Conservation (phyloP, 768 basidiomycete genomes). For the Suillus subalutaceus region DNA sequence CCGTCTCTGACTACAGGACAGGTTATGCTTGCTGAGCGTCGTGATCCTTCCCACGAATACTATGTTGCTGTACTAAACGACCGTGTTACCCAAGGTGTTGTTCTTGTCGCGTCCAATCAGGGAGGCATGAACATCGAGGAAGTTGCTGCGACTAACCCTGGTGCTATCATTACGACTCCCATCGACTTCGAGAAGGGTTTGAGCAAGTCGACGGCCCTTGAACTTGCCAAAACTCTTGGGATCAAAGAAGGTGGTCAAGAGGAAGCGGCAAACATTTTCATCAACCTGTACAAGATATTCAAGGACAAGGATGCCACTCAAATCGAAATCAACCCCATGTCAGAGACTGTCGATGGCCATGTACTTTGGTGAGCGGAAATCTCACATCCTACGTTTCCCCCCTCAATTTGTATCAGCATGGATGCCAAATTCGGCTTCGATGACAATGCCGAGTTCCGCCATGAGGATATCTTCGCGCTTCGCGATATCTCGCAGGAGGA, state of each 20-base stretch:
- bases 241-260: constrained; percentile 77
- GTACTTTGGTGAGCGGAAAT: constrained; percentile 82
- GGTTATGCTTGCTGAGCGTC: constrained; percentile 98
- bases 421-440: constrained; percentile 99
- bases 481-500: constrained; percentile 96
- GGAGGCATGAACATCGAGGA: constrained; percentile 99
- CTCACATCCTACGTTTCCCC: background rate
- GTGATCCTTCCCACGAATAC: constrained; percentile 94
- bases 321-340: constrained; percentile 99
- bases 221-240: constrained; percentile 87
- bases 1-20: constrained; percentile 34
- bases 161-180: constrained; percentile 93
- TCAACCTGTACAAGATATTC: constrained; percentile 94
- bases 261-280: constrained; percentile 92
- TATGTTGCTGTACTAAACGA: constrained; percentile 98
- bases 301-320: constrained; percentile 99
- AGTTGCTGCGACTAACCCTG: constrained; percentile 93
- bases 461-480: constrained; percentile 84
- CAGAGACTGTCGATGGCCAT: constrained; percentile 85
- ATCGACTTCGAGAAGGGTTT: constrained; percentile 86
- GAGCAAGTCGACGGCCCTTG: constrained; percentile 67
- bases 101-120: constrained; percentile 90
- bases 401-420: constrained; percentile 64
- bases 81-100: constrained; percentile 84
- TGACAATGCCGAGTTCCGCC: constrained; percentile 98